phyloP scores from a whole-genome alignment of 2,329 filamentous ascomycete species.

The Gnomoniopsis smithogilvyi region DNA sequence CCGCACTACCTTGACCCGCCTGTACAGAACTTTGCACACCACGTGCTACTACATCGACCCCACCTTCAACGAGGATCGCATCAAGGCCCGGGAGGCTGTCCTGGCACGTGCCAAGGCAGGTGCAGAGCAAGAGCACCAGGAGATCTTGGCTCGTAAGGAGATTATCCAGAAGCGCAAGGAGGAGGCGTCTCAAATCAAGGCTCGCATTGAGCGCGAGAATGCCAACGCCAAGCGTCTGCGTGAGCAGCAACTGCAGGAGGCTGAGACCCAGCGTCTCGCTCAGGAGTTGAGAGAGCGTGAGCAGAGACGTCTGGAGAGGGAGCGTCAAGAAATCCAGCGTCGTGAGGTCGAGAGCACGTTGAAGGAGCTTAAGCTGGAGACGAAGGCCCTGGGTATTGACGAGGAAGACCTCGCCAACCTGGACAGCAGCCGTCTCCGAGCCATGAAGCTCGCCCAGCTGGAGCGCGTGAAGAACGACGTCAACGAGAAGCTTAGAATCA shows the following conservation, averaged over 20 bases:
- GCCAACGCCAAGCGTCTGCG: conserved; percentile 82
- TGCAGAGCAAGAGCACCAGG: conserved; percentile 86
- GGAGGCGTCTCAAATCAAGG: conserved; percentile 82
- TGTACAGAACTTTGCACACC: conserved; percentile 86
- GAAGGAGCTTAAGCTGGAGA: conserved; percentile 84
- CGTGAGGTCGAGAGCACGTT: conserved; percentile 93
- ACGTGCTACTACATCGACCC: conserved; percentile 97
- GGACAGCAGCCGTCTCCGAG: conserved; percentile 85
- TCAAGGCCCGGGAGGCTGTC: conserved; percentile 75
- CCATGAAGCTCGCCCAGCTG: conserved; percentile 91
- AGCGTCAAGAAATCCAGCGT: conserved; percentile 85
- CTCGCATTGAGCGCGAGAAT: conserved; percentile 88
- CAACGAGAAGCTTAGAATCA: conserved; percentile 84
- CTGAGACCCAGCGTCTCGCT: conserved; percentile 83
- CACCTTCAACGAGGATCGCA: conserved; percentile 76
- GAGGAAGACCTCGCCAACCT: conserved; percentile 79
- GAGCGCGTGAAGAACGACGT: conserved; percentile 98
- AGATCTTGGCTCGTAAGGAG: conserved; percentile 80
- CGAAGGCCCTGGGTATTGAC: conserved; percentile 73
- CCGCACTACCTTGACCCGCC: conserved; percentile 85
- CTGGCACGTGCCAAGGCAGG: conserved; percentile 80
- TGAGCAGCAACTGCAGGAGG: conserved; percentile 84
- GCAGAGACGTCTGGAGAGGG: conserved; percentile 77
- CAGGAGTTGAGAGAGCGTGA: conserved; percentile 92
- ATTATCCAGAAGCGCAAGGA: conserved; percentile 97